Evolutionary conservation across 208 protist species (phyloP).

Genomic region (Crithidia brevicula): DNA sequence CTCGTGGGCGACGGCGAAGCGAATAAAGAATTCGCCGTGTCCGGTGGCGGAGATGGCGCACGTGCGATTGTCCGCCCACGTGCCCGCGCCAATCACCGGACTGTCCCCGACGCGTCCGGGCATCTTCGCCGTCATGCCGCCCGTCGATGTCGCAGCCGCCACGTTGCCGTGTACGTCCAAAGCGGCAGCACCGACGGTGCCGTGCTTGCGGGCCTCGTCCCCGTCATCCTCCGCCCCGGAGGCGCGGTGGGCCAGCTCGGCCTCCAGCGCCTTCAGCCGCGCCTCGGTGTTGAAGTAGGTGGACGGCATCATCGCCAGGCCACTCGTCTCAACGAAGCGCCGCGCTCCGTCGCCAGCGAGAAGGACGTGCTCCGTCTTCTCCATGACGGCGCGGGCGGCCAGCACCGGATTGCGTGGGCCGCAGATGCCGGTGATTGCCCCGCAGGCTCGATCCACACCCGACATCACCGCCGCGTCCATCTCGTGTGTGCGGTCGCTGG

Average conservation of each 20-base stretch:
- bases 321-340: conserved; percentile 20
- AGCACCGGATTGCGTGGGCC: conserved; percentile 37
- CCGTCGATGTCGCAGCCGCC: conserved; percentile 33
- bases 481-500: conserved; percentile 33
- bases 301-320: conserved; percentile 21
- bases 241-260: conserved; percentile 25
- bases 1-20: conserved; percentile 31
- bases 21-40: conserved; percentile 33
- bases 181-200: conserved; percentile 30
- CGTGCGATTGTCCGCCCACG: conserved; percentile 36
- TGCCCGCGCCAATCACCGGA: conserved; percentile 31
- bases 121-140: conserved; percentile 35
- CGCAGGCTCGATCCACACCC: conserved; percentile 28
- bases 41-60: conserved; percentile 37
- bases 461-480: conserved; percentile 40
- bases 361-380: conserved; percentile 33
- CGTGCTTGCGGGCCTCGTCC: conserved; percentile 24
- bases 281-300: conserved; percentile 30
- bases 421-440: conserved; percentile 31
- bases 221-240: conserved; percentile 10
- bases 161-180: conserved; percentile 29
- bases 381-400: conserved; percentile 32
- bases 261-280: conserved; percentile 29
- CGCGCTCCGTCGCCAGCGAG: conserved; percentile 30
- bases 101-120: conserved; percentile 34